Conservation (phyloP, 2,329 filamentous ascomycete species). For the Raffaelea deltoideospora region DNA sequence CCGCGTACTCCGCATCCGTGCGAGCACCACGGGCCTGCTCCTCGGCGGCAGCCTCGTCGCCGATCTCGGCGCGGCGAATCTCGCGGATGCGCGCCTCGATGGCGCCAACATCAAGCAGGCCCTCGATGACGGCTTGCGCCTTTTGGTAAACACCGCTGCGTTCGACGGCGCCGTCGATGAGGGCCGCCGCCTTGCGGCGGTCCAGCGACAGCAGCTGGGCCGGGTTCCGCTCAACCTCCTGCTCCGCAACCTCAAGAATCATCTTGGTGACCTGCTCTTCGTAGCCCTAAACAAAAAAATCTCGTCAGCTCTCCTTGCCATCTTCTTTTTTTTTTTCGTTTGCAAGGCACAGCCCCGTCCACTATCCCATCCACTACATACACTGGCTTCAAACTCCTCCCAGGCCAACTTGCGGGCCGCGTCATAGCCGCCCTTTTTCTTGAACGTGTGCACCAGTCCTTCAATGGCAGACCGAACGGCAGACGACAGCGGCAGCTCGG, state of each 20-base stretch:
- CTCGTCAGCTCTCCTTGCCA: neutral
- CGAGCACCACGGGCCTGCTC: slow-evolving; percentile 53
- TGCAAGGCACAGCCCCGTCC: too few species aligned
- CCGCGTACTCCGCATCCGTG: slow-evolving; percentile 58
- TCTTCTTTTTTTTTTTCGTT: neutral
- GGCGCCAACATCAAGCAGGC: slow-evolving; percentile 50
- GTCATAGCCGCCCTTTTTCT: slow-evolving; percentile 77
- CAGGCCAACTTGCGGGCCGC: slow-evolving; percentile 61
- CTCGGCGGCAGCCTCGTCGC: slow-evolving; percentile 49
- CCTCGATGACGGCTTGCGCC: slow-evolving; percentile 51
- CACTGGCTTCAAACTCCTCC: slow-evolving; percentile 57
- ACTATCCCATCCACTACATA: slow-evolving; percentile 27
- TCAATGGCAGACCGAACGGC: slow-evolving; percentile 62
- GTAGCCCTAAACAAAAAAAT: slow-evolving; percentile 41
- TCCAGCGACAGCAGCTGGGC: slow-evolving; percentile 57
- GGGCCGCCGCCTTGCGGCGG: slow-evolving; percentile 54
- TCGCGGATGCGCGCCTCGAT: slow-evolving; percentile 58
- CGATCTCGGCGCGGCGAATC: slow-evolving; percentile 52
- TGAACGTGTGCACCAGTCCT: slow-evolving; percentile 62
- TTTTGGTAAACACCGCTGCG: slow-evolving; percentile 61
- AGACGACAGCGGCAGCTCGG: slow-evolving; percentile 59
- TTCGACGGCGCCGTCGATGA: slow-evolving; percentile 67
- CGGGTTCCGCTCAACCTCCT: slow-evolving; percentile 62
- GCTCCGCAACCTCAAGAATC: slow-evolving; percentile 54
- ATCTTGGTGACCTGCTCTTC: slow-evolving; percentile 51